Percentiles rank a stretch among this genome's conserved stretches.
These are phyloP conservation scores for Lagerstroemia speciosa DNA, from an alignment of 345 rosid species.

Conservation along the genomic window DNA sequence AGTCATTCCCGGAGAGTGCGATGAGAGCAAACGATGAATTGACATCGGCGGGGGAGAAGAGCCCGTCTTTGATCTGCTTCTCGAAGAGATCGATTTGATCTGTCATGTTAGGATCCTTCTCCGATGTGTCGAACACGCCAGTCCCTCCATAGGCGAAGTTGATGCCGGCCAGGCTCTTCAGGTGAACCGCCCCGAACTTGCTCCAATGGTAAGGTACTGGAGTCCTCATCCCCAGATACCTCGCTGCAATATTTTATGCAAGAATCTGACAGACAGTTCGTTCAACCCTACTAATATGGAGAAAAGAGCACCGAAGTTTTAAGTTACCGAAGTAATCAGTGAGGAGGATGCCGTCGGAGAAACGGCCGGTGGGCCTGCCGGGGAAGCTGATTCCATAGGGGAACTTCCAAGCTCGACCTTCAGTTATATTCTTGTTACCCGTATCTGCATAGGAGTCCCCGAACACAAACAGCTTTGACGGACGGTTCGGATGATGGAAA, in stretches of 20 bases:
- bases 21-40: slow-evolving; percentile 20
- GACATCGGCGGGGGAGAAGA: slow-evolving; percentile 7
- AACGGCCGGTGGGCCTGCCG: too few species aligned
- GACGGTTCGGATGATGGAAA: slow-evolving; percentile 6
- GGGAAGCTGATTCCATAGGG: slow-evolving; percentile 57
- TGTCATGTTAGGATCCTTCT: slow-evolving; percentile 20
- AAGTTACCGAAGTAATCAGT: slow-evolving; percentile 52
- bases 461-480: slow-evolving; percentile 44
- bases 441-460: slow-evolving; percentile 63
- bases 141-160: slow-evolving; percentile 35
- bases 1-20: slow-evolving; percentile 29
- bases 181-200: not conserved
- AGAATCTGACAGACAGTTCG: not conserved
- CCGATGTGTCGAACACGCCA: slow-evolving; percentile 22
- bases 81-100: slow-evolving; percentile 22
- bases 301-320: too few species aligned
- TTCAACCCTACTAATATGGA: not conserved
- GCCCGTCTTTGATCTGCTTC: not conserved
- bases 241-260: not conserved
- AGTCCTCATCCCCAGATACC: not conserved
- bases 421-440: slow-evolving; percentile 32
- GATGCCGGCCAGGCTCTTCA: slow-evolving; percentile 13
- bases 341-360: slow-evolving; percentile 48
- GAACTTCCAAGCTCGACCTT: slow-evolving; percentile 33
- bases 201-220: slow-evolving; percentile 6